These are phyloP conservation scores for Tolypocladium tropicale DNA, from an alignment of 2,329 filamentous ascomycete genomes.

Conservation along the genomic window DNA sequence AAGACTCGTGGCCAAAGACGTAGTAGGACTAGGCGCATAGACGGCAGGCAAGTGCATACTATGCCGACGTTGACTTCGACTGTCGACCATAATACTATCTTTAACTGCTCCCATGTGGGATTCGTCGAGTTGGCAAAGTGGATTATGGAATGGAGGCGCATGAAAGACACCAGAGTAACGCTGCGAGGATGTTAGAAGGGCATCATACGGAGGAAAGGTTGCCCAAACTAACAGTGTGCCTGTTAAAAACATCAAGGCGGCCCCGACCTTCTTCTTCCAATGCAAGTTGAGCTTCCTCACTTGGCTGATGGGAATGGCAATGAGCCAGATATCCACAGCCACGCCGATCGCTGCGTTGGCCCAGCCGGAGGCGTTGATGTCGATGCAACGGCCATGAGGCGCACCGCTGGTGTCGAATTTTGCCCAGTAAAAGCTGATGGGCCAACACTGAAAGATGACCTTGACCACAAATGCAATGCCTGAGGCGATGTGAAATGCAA, in stretches of 20 bases:
- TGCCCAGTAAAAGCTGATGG: constrained; percentile 28
- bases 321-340: constrained; percentile 29
- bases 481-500: constrained; percentile 17
- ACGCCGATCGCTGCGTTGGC: constrained; percentile 31
- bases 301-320: constrained; percentile 29
- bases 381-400: constrained; percentile 26
- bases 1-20: constrained; percentile 10
- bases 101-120: constrained; percentile 18
- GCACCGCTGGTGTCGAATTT: constrained; percentile 20
- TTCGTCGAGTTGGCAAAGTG: constrained; percentile 16
- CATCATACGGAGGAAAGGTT: not conserved
- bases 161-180: constrained; percentile 19
- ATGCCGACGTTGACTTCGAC: constrained; percentile 14
- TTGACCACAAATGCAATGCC: constrained; percentile 20
- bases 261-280: constrained; percentile 30
- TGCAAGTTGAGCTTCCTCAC: constrained; percentile 21
- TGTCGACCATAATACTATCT: constrained; percentile 21
- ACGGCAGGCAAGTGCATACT: constrained; percentile 22
- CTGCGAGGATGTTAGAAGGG: constrained; percentile 5
- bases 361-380: constrained; percentile 29
- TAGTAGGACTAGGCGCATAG: constrained; percentile 18
- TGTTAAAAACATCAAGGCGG: constrained; percentile 31
- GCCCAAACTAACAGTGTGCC: constrained; percentile 27
- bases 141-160: constrained; percentile 17
- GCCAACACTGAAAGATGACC: constrained; percentile 26